Conservation (phyloP, 106 monocot genomes). For the Triglochin maritima region DNA sequence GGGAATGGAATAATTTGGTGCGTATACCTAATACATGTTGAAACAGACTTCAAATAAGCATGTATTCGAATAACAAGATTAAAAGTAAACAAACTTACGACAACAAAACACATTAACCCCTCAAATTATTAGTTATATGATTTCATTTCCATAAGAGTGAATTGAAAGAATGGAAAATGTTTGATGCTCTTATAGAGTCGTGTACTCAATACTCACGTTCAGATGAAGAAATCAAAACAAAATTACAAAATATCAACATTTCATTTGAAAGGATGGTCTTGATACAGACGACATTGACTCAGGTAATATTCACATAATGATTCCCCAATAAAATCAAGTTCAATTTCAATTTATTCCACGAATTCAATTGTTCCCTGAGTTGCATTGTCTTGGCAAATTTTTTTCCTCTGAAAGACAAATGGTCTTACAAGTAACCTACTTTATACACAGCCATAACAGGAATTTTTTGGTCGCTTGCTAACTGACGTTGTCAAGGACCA, state of each 20-base stretch:
- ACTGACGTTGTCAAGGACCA: too few species aligned
- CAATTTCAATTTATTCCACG: too few species aligned
- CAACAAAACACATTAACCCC: background rate
- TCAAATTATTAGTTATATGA: background rate
- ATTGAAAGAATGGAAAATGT: background rate
- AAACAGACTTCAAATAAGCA: background rate
- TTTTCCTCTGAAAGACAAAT: too few species aligned
- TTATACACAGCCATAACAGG: too few species aligned
- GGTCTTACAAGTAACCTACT: too few species aligned
- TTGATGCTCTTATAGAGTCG: background rate
- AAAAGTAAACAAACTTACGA: too few species aligned
- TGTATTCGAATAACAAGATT: too few species aligned
- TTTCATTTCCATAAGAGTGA: background rate
- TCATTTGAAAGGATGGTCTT: background rate
- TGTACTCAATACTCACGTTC: background rate
- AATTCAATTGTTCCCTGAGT: too few species aligned
- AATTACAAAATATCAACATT: too few species aligned
- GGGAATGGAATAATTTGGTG: slow-evolving; percentile 68
- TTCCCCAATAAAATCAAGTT: too few species aligned
- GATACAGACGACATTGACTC: background rate
- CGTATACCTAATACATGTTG: slow-evolving; percentile 36
- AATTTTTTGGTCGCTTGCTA: too few species aligned
- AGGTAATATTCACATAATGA: background rate
- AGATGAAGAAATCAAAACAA: background rate
- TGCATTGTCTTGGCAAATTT: too few species aligned